Conservation (phyloP, 139 green algal genomes). For the Coelastrella sp. region DNA sequence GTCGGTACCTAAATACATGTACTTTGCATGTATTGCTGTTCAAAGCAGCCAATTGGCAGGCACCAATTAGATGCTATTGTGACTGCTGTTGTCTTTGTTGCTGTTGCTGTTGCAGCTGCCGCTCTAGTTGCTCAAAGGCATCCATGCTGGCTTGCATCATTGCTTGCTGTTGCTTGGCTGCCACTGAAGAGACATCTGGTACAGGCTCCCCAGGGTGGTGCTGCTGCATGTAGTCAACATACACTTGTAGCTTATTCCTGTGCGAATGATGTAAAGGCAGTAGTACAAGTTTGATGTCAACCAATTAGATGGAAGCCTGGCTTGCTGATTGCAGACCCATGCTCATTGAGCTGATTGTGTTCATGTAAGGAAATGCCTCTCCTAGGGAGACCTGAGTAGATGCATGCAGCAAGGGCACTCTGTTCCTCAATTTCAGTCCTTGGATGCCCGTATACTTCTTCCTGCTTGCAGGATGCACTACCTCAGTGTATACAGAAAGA, state of each 20-base stretch:
- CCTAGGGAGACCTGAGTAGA: no score
- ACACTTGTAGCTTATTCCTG: conserved; percentile 5
- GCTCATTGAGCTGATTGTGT: not conserved
- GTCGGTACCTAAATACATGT: no score
- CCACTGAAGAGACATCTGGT: not conserved
- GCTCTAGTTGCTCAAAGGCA: conserved; percentile 32
- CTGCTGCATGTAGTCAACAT: conserved; percentile 33
- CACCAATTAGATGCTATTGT: no score
- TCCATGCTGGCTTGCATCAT: conserved; percentile 33
- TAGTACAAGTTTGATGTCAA: no score
- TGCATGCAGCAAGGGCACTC: no score
- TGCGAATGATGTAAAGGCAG: not conserved
- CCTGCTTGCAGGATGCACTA: no score
- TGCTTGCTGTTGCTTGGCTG: conserved; percentile 29
- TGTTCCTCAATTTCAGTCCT: no score
- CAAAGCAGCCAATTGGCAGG: no score
- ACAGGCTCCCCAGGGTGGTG: not conserved
- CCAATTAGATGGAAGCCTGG: not conserved
- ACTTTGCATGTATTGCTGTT: no score
- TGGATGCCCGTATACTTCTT: no score
- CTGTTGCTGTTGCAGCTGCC: conserved; percentile 35
- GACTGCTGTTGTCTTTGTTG: not conserved
- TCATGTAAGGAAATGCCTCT: no score
- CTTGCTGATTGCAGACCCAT: not conserved
- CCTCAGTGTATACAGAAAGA: no score